Base-by-base conservation (phyloP, 2,329 filamentous ascomycete species). In the Xenoacremonium recifei region DNA sequence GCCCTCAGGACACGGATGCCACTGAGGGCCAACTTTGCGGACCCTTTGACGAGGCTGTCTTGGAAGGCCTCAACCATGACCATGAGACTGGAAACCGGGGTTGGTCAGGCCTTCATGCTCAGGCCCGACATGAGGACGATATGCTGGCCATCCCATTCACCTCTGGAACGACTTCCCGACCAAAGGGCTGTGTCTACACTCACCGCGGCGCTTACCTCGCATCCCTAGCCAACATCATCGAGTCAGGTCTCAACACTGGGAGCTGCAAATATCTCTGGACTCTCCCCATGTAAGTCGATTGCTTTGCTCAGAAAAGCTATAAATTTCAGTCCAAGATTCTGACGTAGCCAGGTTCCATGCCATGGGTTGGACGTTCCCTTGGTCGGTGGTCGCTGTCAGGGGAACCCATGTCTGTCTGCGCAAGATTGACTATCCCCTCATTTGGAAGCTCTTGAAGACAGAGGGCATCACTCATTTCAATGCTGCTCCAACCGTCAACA, bases 401-500 rank as follows among this genome's bases (percentile, higher is more conserved):
- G 93, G 92, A n/a, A 95, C 92, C 3, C 90, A 97, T 64, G 90
- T 96, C 62, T 96, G 91, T 58, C 73, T 99, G 15, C 80, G 93
- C 47, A 97, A 96, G 71, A 89, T 99, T 51, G 90, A 97, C 67
- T 99, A 99, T 61, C 82, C 88, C 0, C 75, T 92, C 44, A 95
- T 99, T 46, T 99, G 93, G 93, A 79, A 79, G 36, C 70, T 99
- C 4, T 71, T 99, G 23, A 95, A 90, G 59, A 79, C 89, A 39
- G 88, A 97, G 65, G 74, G 80, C 6, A 86, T 99, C 50, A 97
- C 90, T 1, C 93, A 99, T 66, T 97, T 95, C 71, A 95, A 92
- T 60, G 92, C 92, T 1, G 93, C 92, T 1, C 93, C 93, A 0
- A 99, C 93, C 0, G 93, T 99, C 39, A 97, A 97, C 64, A 99